A percentile compares a stretch with the other conserved stretches of the same genome.
Evolutionary conservation across 306 rosid genomes (phyloP).

Genomic region (Urtica urens): DNA sequence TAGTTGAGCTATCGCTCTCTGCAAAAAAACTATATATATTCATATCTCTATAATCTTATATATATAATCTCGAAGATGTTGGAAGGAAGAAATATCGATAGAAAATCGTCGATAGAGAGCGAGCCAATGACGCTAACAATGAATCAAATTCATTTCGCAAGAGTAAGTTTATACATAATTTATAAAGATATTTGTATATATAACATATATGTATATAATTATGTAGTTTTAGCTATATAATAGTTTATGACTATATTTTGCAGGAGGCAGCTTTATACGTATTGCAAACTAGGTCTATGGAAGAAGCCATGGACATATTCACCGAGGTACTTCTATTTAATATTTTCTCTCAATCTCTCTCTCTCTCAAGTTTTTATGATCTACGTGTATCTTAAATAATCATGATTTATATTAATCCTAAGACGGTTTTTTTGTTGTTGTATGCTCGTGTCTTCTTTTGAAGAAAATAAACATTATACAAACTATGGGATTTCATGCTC

Average conservation of each 20-base stretch:
- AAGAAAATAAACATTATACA: no score
- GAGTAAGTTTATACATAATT: constrained; percentile 19
- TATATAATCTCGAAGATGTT: neutral
- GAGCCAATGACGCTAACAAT: constrained; percentile 63
- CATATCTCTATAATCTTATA: neutral
- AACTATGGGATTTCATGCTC: no score
- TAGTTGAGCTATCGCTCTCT: neutral
- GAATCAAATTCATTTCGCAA: constrained; percentile 47
- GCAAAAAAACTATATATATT: neutral
- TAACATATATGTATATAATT: neutral
- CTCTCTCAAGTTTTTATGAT: no score
- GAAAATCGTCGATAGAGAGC: constrained; percentile 63
- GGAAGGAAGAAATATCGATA: constrained; percentile 24
- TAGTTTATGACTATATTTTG: neutral
- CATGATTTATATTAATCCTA: no score
- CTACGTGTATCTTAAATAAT: no score
- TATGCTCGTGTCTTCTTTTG: no score
- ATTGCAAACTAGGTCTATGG: constrained; percentile 33
- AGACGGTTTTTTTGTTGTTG: no score
- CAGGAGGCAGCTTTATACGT: constrained; percentile 58
- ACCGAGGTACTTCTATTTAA: constrained; percentile 33
- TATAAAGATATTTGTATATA: neutral
- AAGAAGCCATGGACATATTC: constrained; percentile 63
- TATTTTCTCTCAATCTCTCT: no score
- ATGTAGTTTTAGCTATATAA: neutral